Percentiles rank a stretch among this genome's conserved stretches.
phyloP scores from a whole-genome alignment of 2,329 filamentous ascomycete genomes.

The Phaeophleospora eucalypticola region DNA sequence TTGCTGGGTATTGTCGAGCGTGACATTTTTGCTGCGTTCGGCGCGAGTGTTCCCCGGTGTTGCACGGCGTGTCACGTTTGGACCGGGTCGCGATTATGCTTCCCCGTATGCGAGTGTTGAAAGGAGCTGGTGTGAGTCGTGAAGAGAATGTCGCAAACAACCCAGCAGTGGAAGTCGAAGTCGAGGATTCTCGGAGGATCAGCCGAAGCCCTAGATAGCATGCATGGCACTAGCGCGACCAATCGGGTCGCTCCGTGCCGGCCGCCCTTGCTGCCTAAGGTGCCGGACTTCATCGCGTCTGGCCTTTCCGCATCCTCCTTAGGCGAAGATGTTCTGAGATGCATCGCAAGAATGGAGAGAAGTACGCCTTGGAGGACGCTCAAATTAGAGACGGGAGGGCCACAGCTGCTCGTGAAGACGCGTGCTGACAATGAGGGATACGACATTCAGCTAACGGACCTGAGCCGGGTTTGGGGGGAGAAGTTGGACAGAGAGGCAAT shows the following conservation, averaged over 20 bases:
- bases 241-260: too few species aligned
- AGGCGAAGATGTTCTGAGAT: neutral
- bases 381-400: slow-evolving; percentile 35
- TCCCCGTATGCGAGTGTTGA: slow-evolving; percentile 3
- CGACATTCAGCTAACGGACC: slow-evolving; percentile 63
- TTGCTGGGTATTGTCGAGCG: slow-evolving; percentile 38
- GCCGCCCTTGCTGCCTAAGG: too few species aligned
- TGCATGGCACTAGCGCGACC: too few species aligned
- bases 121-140: neutral
- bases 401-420: slow-evolving; percentile 60
- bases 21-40: slow-evolving; percentile 16
- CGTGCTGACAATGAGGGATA: slow-evolving; percentile 56
- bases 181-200: neutral
- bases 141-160: slow-evolving; percentile 9
- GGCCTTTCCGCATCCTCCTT: neutral
- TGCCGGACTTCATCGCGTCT: slow-evolving; percentile 1
- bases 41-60: neutral
- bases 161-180: neutral
- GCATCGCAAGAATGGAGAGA: neutral
- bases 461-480: slow-evolving; percentile 71
- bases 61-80: slow-evolving; percentile 9
- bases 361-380: slow-evolving; percentile 18
- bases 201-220: neutral
- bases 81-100: slow-evolving; percentile 3
- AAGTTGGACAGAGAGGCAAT: slow-evolving; percentile 59